Evolutionary conservation across 1,284 basidiomycete species (phyloP), one percentile per base, ranked within the genome.

Genomic region (Calocybe gambosa): DNA sequence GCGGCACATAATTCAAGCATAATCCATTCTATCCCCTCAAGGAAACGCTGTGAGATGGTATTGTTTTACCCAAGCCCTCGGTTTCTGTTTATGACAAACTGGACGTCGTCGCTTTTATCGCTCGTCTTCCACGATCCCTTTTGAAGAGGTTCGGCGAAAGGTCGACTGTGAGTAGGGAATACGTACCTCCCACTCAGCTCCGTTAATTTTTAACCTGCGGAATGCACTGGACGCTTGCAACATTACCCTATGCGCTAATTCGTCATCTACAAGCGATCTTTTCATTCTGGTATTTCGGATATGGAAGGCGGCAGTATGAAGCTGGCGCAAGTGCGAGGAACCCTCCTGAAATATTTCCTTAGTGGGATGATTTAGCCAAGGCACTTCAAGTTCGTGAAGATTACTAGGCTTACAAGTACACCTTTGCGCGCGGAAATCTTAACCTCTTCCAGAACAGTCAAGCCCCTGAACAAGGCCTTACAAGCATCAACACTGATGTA

Each of bases 131-230:
- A 58, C 16, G 37, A 48, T 43, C 55, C 52, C 56, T 58, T 26
- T 5, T 34, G 44, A 42, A 39, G 19, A 15, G 23, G 45, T 40
- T 19, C 6, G 39, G 42, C 8, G 7, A 36, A 20, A 37, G 16
- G 31, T 20, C 10, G 28, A 43, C 18, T 23, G 34, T 35, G 34
- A 40, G 50, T 16, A n/a, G 9, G 28, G 16, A 36, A 12, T 25
- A n/a, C 37, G 2, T n/a, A 65, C 67, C 61, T 66, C 58, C 65
- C 65, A 67, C 25, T 37, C 40, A 19, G 48, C 47, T 5, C 54
- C 61, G 40, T 67, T 62, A 7, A 68, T 46, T 9, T 33, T 38
- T 26, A 68, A 44, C 40, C 54, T 55, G 39, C 58, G 56, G 12
- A 69, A 46, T 10, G 53, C 49, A 20, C 54, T 49, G 16, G 56